A percentile compares a stretch with the other conserved stretches of the same genome.
Evolutionary conservation across 768 basidiomycete species (phyloP).

Genomic region (Lactifluus hygrophoroides): DNA sequence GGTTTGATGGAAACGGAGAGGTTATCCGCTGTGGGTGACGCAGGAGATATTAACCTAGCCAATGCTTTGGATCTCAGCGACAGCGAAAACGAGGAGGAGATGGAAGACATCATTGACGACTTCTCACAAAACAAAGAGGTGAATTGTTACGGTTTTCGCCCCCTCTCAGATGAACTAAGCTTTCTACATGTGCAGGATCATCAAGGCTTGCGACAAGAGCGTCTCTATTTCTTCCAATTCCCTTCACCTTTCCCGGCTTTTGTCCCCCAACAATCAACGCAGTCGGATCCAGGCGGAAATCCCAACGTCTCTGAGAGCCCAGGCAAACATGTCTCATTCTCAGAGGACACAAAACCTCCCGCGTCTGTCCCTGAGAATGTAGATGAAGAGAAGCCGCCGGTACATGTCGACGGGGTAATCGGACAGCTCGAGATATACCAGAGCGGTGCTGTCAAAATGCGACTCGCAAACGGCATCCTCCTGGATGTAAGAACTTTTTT

Average conservation of each 20-base stretch:
- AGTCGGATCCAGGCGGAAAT: slow-evolving; percentile 22
- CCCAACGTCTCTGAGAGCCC: slow-evolving; percentile 15
- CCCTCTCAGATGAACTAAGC: neutral
- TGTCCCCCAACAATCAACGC: slow-evolving; percentile 30
- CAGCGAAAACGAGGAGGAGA: slow-evolving; percentile 68
- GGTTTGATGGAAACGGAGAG: slow-evolving; percentile 24
- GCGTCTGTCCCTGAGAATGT: slow-evolving; percentile 27
- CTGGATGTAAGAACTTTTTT: slow-evolving; percentile 54
- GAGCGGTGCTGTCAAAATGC: slow-evolving; percentile 82
- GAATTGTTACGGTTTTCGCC: slow-evolving; percentile 5
- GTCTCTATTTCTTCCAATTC: slow-evolving; percentile 86
- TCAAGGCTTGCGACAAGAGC: slow-evolving; percentile 45
- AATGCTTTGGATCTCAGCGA: slow-evolving; percentile 66
- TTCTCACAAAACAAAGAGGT: slow-evolving; percentile 46
- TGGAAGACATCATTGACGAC: slow-evolving; percentile 70
- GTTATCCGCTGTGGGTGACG: slow-evolving; percentile 12
- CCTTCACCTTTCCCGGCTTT: slow-evolving; percentile 80
- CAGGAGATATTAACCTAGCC: slow-evolving; percentile 37
- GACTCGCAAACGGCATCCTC: slow-evolving; percentile 69
- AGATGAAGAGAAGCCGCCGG: slow-evolving; percentile 20
- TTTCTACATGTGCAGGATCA: slow-evolving; percentile 34
- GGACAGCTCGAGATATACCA: slow-evolving; percentile 80
- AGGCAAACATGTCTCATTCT: slow-evolving; percentile 57
- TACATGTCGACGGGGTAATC: slow-evolving; percentile 60
- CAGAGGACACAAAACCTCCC: slow-evolving; percentile 48